A percentile compares a stretch with the other conserved stretches of the same genome.
phyloP scores from a whole-genome alignment of 495 filamentous ascomycete genomes.

The Tuber umbilicatum region DNA sequence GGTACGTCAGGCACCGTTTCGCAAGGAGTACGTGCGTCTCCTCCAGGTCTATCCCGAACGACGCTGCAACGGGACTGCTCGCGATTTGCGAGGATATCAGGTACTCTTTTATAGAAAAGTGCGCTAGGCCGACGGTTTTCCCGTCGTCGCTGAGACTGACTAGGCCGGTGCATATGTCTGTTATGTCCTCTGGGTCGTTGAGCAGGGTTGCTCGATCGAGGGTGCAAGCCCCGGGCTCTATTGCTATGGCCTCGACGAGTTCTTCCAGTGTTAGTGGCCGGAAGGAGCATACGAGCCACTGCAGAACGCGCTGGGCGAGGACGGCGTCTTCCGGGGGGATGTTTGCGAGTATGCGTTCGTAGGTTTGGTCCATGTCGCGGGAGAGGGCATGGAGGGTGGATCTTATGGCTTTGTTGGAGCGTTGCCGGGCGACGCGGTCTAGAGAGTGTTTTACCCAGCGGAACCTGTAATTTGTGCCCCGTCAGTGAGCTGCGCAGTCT shows the following conservation, averaged over 20 bases:
- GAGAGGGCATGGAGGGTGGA: conserved; percentile 6
- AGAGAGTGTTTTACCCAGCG: conserved; percentile 46
- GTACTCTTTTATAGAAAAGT: conserved; percentile 47
- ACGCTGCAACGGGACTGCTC: background rate
- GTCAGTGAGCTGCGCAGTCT: background rate
- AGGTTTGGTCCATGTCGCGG: conserved; percentile 18
- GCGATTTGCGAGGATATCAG: conserved; percentile 33
- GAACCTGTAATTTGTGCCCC: conserved; percentile 41
- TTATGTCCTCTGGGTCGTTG: conserved; percentile 11
- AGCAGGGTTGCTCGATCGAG: conserved; percentile 18
- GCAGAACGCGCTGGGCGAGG: conserved; percentile 12
- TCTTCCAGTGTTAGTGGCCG: conserved; percentile 20
- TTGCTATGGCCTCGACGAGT: conserved; percentile 21
- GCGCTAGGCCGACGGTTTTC: conserved; percentile 40
- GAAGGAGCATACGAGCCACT: conserved; percentile 21
- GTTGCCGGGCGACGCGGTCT: conserved; percentile 17
- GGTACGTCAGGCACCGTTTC: conserved; percentile 41
- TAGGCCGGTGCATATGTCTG: conserved; percentile 13
- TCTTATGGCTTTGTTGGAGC: conserved; percentile 2
- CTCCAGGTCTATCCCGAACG: background rate
- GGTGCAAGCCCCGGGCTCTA: conserved; percentile 12
- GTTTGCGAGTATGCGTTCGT: conserved; percentile 8
- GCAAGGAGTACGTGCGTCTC: conserved; percentile 40
- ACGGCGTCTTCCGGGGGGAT: conserved; percentile 4
- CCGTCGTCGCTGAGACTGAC: conserved; percentile 11